A percentile compares a stretch with the other conserved stretches of the same genome.
Conservation (phyloP, 129 eudicot species). For the Daucus carota region DNA sequence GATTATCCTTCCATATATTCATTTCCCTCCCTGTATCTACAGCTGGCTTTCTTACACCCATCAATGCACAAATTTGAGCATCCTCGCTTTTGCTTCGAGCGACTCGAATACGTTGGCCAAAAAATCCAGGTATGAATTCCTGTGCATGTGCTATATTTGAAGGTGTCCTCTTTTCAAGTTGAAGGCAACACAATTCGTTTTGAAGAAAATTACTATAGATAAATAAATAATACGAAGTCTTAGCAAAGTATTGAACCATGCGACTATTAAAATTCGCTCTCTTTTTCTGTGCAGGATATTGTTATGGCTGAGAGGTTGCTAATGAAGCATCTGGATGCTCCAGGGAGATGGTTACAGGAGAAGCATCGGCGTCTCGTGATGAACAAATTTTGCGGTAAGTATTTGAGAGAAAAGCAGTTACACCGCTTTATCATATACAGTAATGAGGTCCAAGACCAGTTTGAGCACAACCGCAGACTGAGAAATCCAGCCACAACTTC, state of each 20-base stretch:
- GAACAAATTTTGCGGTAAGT: slow-evolving; percentile 97
- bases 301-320: slow-evolving; percentile 98
- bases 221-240: background rate
- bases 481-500: slow-evolving; percentile 98
- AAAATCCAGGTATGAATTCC: slow-evolving; percentile 74
- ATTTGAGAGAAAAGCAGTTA: slow-evolving; percentile 72
- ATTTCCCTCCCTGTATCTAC: slow-evolving; percentile 15
- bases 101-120: slow-evolving; percentile 85
- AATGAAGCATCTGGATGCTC: slow-evolving; percentile 98
- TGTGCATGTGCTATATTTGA: background rate
- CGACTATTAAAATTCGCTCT: background rate
- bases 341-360: slow-evolving; percentile 86
- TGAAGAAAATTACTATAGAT: background rate
- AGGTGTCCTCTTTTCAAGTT: background rate
- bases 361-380: slow-evolving; percentile 70
- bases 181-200: background rate
- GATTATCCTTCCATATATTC: background rate
- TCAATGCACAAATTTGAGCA: slow-evolving; percentile 88
- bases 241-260: background rate
- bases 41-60: slow-evolving; percentile 94
- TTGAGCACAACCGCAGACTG: slow-evolving; percentile 79
- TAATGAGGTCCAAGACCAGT: slow-evolving; percentile 76
- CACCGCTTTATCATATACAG: slow-evolving; percentile 83
- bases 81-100: slow-evolving; percentile 90
- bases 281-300: slow-evolving; percentile 61